These are phyloP conservation scores for Sophora flavescens DNA, from an alignment of 306 rosid genomes.

Conservation along the genomic window DNA sequence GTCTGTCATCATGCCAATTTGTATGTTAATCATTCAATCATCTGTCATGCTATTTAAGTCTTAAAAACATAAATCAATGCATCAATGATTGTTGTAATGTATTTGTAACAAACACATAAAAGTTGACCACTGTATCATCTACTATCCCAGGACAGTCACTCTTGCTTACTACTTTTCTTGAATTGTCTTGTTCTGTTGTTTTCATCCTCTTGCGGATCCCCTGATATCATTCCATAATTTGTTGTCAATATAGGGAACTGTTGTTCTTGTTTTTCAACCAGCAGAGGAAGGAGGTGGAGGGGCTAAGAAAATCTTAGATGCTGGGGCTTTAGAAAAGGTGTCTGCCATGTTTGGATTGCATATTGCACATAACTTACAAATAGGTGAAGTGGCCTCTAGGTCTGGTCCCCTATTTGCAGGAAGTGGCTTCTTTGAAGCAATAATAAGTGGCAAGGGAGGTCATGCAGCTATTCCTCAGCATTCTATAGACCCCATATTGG, in stretches of 20 bases:
- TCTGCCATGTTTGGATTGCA: slow-evolving; percentile 85
- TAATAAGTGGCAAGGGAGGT: slow-evolving; percentile 87
- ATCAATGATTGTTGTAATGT: slow-evolving; percentile 11
- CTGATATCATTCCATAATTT: slow-evolving; percentile 35
- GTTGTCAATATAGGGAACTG: slow-evolving; percentile 72
- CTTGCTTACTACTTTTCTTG: neutral
- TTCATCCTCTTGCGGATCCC: slow-evolving; percentile 4
- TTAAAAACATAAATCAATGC: slow-evolving; percentile 7
- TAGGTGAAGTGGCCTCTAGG: slow-evolving; percentile 70
- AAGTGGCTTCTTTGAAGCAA: slow-evolving; percentile 79
- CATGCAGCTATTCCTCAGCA: slow-evolving; percentile 92
- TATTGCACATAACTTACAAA: slow-evolving; percentile 34
- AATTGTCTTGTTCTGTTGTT: slow-evolving; percentile 27
- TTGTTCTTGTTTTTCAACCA: slow-evolving; percentile 91
- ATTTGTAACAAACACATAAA: neutral
- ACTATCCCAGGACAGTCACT: slow-evolving; percentile 7
- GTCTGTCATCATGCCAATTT: slow-evolving; percentile 5
- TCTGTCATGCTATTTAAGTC: neutral
- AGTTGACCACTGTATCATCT: neutral
- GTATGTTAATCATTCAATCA: slow-evolving; percentile 9
- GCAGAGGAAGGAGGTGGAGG: slow-evolving; percentile 97
- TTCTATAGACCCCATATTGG: slow-evolving; percentile 86
- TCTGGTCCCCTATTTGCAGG: slow-evolving; percentile 80
- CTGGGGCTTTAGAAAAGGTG: slow-evolving; percentile 68
- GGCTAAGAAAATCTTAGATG: slow-evolving; percentile 74